These are phyloP conservation scores for Lepidium africanum DNA, from an alignment of 345 rosid genomes.

Conservation along the genomic window DNA sequence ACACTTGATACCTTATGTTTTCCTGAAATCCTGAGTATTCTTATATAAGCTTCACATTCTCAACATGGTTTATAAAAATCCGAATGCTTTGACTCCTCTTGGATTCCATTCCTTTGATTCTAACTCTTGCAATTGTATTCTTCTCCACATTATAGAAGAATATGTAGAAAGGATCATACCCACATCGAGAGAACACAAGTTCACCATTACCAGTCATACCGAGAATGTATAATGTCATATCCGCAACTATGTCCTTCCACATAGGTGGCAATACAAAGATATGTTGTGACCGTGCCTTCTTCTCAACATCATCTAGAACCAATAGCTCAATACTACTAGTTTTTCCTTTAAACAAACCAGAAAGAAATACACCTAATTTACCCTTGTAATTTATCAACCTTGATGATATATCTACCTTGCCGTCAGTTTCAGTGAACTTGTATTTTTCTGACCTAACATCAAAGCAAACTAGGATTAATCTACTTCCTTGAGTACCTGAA, in stretches of 20 bases:
- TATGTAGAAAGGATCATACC: background rate
- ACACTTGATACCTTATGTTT: too few species aligned
- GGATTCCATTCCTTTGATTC: background rate
- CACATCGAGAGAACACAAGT: background rate
- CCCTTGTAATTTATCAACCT: too few species aligned
- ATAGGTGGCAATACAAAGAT: background rate
- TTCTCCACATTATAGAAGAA: background rate
- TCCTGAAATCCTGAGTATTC: too few species aligned
- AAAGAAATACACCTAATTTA: too few species aligned
- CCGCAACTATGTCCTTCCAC: background rate
- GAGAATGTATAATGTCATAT: background rate
- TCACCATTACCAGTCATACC: background rate
- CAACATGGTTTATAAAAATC: too few species aligned
- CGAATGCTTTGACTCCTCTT: background rate
- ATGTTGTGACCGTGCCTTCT: background rate
- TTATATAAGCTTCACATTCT: too few species aligned
- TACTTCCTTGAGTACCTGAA: too few species aligned
- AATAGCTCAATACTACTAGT: background rate
- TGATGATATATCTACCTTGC: too few species aligned
- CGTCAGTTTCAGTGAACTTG: too few species aligned
- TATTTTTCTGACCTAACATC: too few species aligned
- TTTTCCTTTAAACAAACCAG: background rate
- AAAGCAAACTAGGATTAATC: too few species aligned
- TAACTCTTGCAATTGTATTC: background rate
- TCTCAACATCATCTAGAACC: background rate